These are phyloP conservation scores for Clonostachys rhizophaga DNA, from an alignment of 2,329 filamentous ascomycete genomes.

Conservation along the genomic window DNA sequence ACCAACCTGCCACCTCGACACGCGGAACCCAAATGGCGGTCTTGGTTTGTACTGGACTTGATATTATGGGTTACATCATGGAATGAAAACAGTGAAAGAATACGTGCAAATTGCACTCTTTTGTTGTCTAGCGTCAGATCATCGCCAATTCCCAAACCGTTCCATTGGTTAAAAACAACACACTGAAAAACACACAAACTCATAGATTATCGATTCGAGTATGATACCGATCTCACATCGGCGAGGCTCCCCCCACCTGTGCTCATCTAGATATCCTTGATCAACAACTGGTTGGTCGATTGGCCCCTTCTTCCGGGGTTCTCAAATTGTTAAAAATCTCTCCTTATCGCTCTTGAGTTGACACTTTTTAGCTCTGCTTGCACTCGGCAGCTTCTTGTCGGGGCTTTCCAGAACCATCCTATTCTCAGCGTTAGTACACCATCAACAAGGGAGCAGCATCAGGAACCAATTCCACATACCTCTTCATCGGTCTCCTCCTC, in stretches of 20 bases:
- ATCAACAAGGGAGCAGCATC: too few relatives aligned
- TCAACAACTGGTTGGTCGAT: not conserved
- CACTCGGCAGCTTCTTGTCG: conserved; percentile 94
- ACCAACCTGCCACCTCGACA: too few relatives aligned
- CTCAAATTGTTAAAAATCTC: not conserved
- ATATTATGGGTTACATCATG: not conserved
- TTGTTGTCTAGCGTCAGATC: conserved; percentile 1
- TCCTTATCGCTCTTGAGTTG: conserved; percentile 15
- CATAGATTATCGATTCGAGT: too few relatives aligned
- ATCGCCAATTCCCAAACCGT: not conserved
- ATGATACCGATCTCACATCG: too few relatives aligned
- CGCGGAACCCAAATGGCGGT: too few relatives aligned
- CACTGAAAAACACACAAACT: too few relatives aligned
- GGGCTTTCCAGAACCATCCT: conserved; percentile 85
- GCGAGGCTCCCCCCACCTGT: too few relatives aligned
- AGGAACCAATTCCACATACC: conserved; percentile 35
- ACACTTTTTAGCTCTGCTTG: conserved; percentile 75
- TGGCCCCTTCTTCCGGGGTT: too few relatives aligned
- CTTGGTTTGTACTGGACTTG: not conserved
- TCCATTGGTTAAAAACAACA: too few relatives aligned
- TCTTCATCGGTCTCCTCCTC: conserved; percentile 80
- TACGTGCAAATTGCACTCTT: conserved; percentile 1
- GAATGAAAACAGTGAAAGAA: not conserved
- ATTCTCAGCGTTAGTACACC: not conserved
- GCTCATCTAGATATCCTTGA: not conserved